These are phyloP conservation scores for Sporobolomyces pararoseus DNA, from an alignment of 768 basidiomycete genomes.

Conservation along the genomic window DNA sequence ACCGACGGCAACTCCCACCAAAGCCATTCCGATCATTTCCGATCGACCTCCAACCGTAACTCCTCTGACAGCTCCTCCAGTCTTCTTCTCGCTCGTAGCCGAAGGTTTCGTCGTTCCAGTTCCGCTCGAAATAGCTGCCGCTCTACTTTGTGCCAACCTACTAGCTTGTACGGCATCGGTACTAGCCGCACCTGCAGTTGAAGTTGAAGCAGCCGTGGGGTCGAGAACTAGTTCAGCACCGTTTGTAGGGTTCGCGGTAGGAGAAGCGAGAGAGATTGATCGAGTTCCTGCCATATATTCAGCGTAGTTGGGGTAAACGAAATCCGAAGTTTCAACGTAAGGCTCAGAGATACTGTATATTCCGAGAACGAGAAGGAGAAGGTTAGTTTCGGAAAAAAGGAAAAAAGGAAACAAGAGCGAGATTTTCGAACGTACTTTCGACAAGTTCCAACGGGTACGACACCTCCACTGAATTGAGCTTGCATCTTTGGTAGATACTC, in stretches of 20 bases:
- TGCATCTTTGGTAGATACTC: conserved; percentile 46
- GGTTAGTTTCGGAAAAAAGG: background rate
- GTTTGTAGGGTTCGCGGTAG: conserved; percentile 22
- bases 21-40: too few relatives aligned
- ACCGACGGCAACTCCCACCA: background rate
- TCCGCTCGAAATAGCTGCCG: conserved; percentile 3
- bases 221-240: conserved; percentile 4
- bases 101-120: background rate
- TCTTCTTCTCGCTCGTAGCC: background rate
- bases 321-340: conserved; percentile 44
- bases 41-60: too few relatives aligned
- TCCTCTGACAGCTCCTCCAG: background rate
- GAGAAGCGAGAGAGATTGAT: conserved; percentile 28
- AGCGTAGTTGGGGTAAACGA: conserved; percentile 37
- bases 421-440: conserved; percentile 36
- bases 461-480: conserved; percentile 45
- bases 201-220: background rate
- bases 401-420: background rate
- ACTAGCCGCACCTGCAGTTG: background rate
- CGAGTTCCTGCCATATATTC: conserved; percentile 26
- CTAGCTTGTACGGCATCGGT: background rate
- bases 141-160: conserved; percentile 2
- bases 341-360: conserved; percentile 47
- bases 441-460: conserved; percentile 47
- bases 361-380: background rate